Percentiles rank a stretch among this genome's conserved stretches.
phyloP scores from a whole-genome alignment of 352 stramenopile genomes.

The Phytophthora macrochlamydospora region DNA sequence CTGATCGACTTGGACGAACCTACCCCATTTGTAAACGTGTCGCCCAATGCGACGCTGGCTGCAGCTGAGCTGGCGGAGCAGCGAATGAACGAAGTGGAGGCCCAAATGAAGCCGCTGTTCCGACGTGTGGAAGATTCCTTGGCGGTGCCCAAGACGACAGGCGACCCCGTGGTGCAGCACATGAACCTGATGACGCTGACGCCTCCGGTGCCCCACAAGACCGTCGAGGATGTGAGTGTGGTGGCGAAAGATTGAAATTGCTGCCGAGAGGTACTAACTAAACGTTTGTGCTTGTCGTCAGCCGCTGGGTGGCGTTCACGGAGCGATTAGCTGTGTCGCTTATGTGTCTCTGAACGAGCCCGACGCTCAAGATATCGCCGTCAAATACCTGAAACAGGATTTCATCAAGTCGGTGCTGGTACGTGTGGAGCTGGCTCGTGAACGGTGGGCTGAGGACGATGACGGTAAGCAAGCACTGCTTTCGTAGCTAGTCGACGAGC shows the following conservation, averaged over 20 bases:
- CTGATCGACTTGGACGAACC: conserved; percentile 53
- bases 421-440: conserved; percentile 56
- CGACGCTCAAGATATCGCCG: conserved; percentile 40
- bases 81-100: conserved; percentile 47
- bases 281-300: conserved; percentile 11
- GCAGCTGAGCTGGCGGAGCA: conserved; percentile 37
- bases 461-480: conserved; percentile 28
- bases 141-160: conserved; percentile 35
- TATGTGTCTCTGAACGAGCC: conserved; percentile 47
- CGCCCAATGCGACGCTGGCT: conserved; percentile 15
- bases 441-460: conserved; percentile 46
- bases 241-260: background rate
- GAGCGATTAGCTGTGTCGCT: conserved; percentile 59
- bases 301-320: conserved; percentile 45
- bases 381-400: conserved; percentile 65
- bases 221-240: conserved; percentile 28
- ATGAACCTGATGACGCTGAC: conserved; percentile 52
- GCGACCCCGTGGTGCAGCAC: conserved; percentile 22
- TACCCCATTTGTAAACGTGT: conserved; percentile 36
- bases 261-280: background rate
- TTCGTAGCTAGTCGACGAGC: conserved; percentile 6
- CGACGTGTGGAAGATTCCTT: conserved; percentile 42
- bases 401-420: conserved; percentile 69
- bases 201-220: conserved; percentile 10
- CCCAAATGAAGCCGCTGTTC: conserved; percentile 54